Evolutionary conservation across 768 basidiomycete species (phyloP), one percentile per base, ranked within the genome.

Genomic region (Nidularia pulvinata): DNA sequence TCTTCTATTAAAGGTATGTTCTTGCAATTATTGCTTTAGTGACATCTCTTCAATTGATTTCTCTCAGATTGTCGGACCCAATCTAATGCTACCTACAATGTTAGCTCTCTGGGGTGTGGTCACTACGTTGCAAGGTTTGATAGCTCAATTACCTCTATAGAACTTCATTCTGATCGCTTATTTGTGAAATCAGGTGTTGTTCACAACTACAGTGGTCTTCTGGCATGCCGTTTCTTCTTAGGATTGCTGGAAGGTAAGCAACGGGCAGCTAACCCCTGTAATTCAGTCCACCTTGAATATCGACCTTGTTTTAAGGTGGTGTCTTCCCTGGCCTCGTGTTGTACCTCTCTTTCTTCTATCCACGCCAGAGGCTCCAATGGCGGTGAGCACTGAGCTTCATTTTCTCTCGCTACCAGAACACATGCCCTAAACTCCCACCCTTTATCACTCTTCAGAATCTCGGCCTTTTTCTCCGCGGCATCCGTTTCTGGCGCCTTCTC

Each of bases 41-140:
- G n/a, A 49, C 7, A 1, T 1, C 33, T 34, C 5, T 46, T 7
- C 3, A 4, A 4, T 25, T 48, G 6, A 42, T 32, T 53, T 47
- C 7, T 64, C 22, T 65, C 16, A 22, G 71, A 60, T 77, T 45
- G 80, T 85, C 2, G 83, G 87, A 1, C 78, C 85, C n/a, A 75
- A 82, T 52, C 67, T 81, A 46, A 75, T 87, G 62, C 56, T 82
- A 48, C 88, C 89, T 0, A 65, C 80, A 1, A 82, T 88, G 78
- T 66, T 88, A 47, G 75, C 80, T 0, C 59, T 82, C 1, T 91
- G 89, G 88, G 88, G 88, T n/a, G 46, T 88, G n/a, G 77, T 84
- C 11, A 76, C 80, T 10, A 75, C 83, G 6, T 69, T 82, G 45
- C 86, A 89, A 76, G 86, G 84, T 78, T 48, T 25, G 58, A 45